Conservation (phyloP, 306 rosid species). For the Malus fusca region DNA sequence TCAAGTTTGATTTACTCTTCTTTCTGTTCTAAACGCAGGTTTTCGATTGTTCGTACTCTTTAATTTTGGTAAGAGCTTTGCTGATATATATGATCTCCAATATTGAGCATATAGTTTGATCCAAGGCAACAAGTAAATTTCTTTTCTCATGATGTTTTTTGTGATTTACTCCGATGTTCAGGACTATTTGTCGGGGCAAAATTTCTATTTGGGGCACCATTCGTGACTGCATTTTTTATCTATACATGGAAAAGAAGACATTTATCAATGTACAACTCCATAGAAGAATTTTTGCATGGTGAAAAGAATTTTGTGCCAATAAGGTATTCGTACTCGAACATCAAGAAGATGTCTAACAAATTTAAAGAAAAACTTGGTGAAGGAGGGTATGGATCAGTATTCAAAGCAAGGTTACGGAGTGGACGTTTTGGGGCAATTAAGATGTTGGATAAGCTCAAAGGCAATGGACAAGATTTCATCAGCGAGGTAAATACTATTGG, state of each 20-base stretch:
- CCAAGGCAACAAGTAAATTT: too few species aligned
- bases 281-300: not conserved
- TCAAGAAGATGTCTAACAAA: not conserved
- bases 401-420: not conserved
- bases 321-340: not conserved
- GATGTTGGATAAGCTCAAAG: not conserved
- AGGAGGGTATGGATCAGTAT: not conserved
- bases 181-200: not conserved
- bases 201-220: not conserved
- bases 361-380: not conserved
- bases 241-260: not conserved
- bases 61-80: too few species aligned
- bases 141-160: not conserved
- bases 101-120: too few species aligned
- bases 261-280: not conserved
- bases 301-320: not conserved
- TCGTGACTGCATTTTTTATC: not conserved
- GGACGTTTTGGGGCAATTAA: not conserved
- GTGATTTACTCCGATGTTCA: not conserved
- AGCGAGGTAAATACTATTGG: not conserved
- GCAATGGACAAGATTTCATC: not conserved
- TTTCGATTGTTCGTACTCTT: rapidly evolving
- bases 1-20: too few species aligned
- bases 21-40: too few species aligned
- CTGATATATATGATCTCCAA: too few species aligned